These are phyloP conservation scores for Phytophthora meadii DNA, from an alignment of 352 stramenopile genomes.

Conservation along the genomic window DNA sequence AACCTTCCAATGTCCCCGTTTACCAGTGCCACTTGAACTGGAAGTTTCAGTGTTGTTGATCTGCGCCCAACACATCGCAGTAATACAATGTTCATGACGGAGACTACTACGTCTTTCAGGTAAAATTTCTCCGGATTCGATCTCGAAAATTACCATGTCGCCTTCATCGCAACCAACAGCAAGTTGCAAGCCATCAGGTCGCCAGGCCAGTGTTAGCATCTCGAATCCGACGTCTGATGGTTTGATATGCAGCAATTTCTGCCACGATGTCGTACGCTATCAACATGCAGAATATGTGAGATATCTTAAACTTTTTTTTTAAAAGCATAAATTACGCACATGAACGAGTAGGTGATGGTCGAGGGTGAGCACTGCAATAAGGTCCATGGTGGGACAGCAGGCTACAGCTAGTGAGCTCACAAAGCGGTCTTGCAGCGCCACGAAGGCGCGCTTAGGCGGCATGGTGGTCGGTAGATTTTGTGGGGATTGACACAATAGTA, in stretches of 20 bases:
- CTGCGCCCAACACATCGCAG: slow-evolving; percentile 64
- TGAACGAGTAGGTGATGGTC: slow-evolving; percentile 79
- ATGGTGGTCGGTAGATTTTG: slow-evolving; percentile 10
- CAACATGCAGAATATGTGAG: slow-evolving; percentile 1
- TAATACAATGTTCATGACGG: slow-evolving; percentile 50
- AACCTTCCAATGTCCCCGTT: slow-evolving; percentile 10
- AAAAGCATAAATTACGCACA: slow-evolving; percentile 40
- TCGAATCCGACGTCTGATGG: slow-evolving; percentile 63
- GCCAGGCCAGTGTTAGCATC: slow-evolving; percentile 67
- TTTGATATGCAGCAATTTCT: slow-evolving; percentile 76
- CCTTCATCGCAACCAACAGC: slow-evolving; percentile 76
- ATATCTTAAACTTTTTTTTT: background rate
- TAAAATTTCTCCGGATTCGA: slow-evolving; percentile 55
- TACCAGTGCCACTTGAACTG: slow-evolving; percentile 3
- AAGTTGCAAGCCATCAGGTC: slow-evolving; percentile 66
- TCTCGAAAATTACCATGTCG: slow-evolving; percentile 73
- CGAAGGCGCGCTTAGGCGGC: slow-evolving; percentile 50
- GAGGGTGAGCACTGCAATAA: slow-evolving; percentile 71
- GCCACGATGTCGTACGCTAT: slow-evolving; percentile 80
- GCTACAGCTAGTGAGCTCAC: slow-evolving; percentile 52
- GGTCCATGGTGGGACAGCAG: slow-evolving; percentile 84
- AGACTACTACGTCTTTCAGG: slow-evolving; percentile 41
- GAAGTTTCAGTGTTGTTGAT: slow-evolving; percentile 3
- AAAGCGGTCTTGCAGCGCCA: slow-evolving; percentile 78
- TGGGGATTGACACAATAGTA: too few species aligned